Evolutionary conservation across 164 flowering plant species (phyloP), one percentile per base, ranked within the genome.

Genomic region (Warburgia ugandensis): DNA sequence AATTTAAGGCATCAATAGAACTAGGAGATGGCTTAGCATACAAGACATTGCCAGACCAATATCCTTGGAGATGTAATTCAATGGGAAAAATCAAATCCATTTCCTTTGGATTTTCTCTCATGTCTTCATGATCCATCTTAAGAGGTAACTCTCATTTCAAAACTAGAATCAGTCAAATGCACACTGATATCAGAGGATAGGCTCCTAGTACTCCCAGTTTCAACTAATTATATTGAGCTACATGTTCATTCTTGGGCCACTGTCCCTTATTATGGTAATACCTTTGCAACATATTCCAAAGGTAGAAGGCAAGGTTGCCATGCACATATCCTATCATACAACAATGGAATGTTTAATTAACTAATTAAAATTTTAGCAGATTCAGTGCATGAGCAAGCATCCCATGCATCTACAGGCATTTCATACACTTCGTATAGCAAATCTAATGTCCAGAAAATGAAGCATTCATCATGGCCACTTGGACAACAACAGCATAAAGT

Each of bases 391-490:
- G 19, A 17, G 17, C 0, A 3, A 13, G 21, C 14, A 14, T 6
- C 10, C 14, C 13, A 43, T 16, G 13, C 19, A 43, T 9, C 4
- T n/a, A n/a, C n/a, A n/a, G n/a, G n/a, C n/a, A n/a, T 14, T 16
- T 14, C n/a, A 37, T 2, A 14, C 6, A 95, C 69, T 79, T 84
- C 32, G 70, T 66, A 48, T 86, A 92, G 69, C 99, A 92, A 50
- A 92, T 80, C 62, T 92, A 92, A 50, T 92, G 99, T 50, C 99
- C 99, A 58, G 86, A 92, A 69, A 51, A 92, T 26, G 99, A 88
- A 16, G 99, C 96, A 77, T 92, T 92, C 65, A 92, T 74, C 96
- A 92, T 88, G 74, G 88, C 99, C 31, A 92, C 63, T 66, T 92
- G 99, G 19, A 92, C 96, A 40, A 92, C 84, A 41, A 92, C 96